Evolutionary conservation across 192 early-diverging fungal genomes (phyloP), one percentile per base, ranked within the genome.

Genomic region (Coemansia sp.): DNA sequence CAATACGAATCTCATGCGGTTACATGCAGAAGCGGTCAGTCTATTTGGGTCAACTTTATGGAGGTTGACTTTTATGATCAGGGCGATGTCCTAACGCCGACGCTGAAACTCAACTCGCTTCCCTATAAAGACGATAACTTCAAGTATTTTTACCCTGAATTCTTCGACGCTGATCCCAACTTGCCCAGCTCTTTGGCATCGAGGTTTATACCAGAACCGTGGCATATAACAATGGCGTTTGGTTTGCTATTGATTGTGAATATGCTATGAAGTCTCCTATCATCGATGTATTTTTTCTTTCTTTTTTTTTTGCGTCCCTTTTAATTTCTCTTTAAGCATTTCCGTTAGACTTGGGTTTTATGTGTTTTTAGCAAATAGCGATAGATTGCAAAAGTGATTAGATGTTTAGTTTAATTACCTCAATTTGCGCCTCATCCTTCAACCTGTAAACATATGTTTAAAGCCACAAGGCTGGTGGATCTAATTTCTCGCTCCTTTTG

Each of bases 11-110:
- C 20, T 54, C 75, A 78, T 42, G 69, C 68, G 3, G 55, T 71
- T 10, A 53, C 23, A 10, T 78, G 75, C 45, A 68, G 75, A 6
- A 50, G 64, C 40, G 64, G 68, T 38, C 75, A 78, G 54, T 70
- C 75, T 19, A 78, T 78, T 35, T 78, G 75, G 75, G 21, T 65
- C 49, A 78, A 78, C 46, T 78, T 78, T 61, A 61, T 78, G 59
- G 58, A 71, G 35, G 75, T 78, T 31, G 75, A 78, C n/a, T 78
- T 63, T 47, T 78, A 78, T 45, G 69, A 70, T 48, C 63, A 78
- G 57, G 75, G 75, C 53, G 65, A 78, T 31, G 57, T 68, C 1
- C 53, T 54, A 28, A 71, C 68, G 16, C 60, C 65, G 11, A 66
- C 65, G 20, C 57, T 71, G 18, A 71, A 71, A 37, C 19, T 78